These are phyloP conservation scores for Sanguinoderma infundibulare DNA, from an alignment of 1,284 basidiomycete genomes.

Conservation along the genomic window DNA sequence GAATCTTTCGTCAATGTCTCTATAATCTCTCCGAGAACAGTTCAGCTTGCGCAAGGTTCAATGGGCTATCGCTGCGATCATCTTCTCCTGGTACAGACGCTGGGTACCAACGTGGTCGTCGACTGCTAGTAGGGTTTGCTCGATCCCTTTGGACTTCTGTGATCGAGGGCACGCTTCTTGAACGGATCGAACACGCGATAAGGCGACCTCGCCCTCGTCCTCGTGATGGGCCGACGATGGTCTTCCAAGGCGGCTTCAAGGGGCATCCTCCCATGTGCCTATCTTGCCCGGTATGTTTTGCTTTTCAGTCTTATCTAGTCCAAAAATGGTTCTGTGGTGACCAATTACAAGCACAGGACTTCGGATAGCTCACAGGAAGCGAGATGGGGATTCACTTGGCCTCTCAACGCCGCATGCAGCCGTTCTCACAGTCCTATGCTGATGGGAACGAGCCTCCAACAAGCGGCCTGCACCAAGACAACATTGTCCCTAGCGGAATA, in stretches of 20 bases:
- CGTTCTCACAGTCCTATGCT: conserved; percentile 16
- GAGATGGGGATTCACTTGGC: conserved; percentile 6
- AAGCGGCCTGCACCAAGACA: conserved; percentile 6
- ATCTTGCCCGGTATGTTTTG: conserved; percentile 4
- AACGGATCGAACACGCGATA: conserved; percentile 19
- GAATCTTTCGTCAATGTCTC: no score
- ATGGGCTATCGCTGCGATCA: background rate
- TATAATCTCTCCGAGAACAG: background rate
- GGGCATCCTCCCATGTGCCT: background rate
- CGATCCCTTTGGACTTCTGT: background rate
- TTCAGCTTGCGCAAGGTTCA: background rate
- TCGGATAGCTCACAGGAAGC: conserved; percentile 14
- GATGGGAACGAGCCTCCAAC: conserved; percentile 16
- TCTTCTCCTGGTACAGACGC: background rate
- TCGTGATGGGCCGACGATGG: conserved; percentile 9
- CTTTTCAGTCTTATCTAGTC: conserved; percentile 13
- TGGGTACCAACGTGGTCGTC: background rate
- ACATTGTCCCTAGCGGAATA: conserved; percentile 3
- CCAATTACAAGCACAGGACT: conserved; percentile 5
- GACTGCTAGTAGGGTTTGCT: no score
- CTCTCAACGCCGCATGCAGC: conserved; percentile 25
- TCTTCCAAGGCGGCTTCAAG: background rate
- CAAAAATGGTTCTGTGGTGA: conserved; percentile 10
- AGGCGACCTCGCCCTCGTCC: conserved; percentile 1
- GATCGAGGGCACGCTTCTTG: conserved; percentile 13